Base-by-base conservation (phyloP, 257 asterid genomes). In the Penstemon newberryi region DNA sequence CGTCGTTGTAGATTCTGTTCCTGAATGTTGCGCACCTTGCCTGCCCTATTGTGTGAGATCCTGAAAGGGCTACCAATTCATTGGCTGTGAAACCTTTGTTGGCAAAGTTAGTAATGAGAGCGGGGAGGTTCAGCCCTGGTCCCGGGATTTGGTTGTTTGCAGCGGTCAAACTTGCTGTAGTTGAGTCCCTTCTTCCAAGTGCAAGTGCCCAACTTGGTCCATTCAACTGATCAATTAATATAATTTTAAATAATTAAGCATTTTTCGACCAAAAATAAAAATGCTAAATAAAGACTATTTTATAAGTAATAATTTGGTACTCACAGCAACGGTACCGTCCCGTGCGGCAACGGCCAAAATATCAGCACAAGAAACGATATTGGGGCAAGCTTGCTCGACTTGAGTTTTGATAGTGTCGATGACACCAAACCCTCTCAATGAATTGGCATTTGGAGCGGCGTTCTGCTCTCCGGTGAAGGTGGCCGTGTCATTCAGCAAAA, bases 21-120 rank as follows among this genome's bases (percentile, higher is more conserved):
- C 91, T 69, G 78, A 89, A 89, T 0, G 63, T 60, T 3, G 70
- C 13, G 70, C 96, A 89, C 69, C 85, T 81, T 1, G 94, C 96
- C 60, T 74, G 84, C 4, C 96, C 96, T 63, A 88, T 88, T 7
- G 93, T 88, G 65, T 88, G 96, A 8, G 85, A 47, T 7, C 91
- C 90, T 84, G 96, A 89, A 47, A 89, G 95, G 18, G 95, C 92
- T 33, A 87, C 93, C 87, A 87, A 3, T 75, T 89, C 95, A 0
- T 56, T 65, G 12, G 88, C 66, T 3, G 36, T 82, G 78, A 89
- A 85, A 45, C 93, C 93, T 73, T 85, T 84, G 82, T 78, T 82
- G 11, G 95, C 63, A 79, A 89, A 89, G 9, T 87, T 50, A 60
- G 89, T 36, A 44, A 84, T 79, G 52, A 89, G 92, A 38, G 12